Conservation (phyloP, 2,329 filamentous ascomycete genomes). For the Fusarium sp. region DNA sequence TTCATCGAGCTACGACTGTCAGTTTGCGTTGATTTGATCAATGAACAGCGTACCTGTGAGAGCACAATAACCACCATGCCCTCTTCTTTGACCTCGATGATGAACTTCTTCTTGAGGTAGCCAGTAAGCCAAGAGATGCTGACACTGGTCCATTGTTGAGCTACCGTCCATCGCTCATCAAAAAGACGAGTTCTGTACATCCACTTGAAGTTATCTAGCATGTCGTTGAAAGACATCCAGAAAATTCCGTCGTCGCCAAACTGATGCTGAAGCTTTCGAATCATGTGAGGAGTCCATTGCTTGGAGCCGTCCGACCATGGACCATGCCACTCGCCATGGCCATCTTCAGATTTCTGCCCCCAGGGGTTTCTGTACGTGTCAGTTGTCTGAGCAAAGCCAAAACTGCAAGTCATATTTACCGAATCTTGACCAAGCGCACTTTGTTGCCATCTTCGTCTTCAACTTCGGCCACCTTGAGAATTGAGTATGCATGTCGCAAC, state of each 20-base stretch:
- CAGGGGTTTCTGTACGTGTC: slow-evolving; percentile 68
- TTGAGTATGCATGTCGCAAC: slow-evolving; percentile 61
- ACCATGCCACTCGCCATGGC: slow-evolving; percentile 72
- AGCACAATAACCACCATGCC: slow-evolving; percentile 57
- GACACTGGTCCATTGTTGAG: slow-evolving; percentile 57
- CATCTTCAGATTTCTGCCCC: slow-evolving; percentile 63
- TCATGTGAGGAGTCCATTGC: slow-evolving; percentile 80
- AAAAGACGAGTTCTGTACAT: slow-evolving; percentile 60
- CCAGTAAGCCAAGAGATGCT: slow-evolving; percentile 57
- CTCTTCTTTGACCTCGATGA: slow-evolving; percentile 54
- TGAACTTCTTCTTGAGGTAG: slow-evolving; percentile 57
- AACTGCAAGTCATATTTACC: slow-evolving; percentile 47
- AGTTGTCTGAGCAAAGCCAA: not conserved
- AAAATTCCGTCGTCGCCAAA: slow-evolving; percentile 74
- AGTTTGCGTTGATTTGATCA: not conserved
- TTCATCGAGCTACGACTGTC: slow-evolving; percentile 52
- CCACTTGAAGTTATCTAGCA: slow-evolving; percentile 57
- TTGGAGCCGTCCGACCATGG: slow-evolving; percentile 79
- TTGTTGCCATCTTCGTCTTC: slow-evolving; percentile 53
- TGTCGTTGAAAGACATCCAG: slow-evolving; percentile 58
- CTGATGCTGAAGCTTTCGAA: slow-evolving; percentile 70
- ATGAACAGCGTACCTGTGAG: slow-evolving; percentile 46
- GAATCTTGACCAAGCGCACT: slow-evolving; percentile 55
- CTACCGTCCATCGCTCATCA: slow-evolving; percentile 57
- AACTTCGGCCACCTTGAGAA: slow-evolving; percentile 59